Evolutionary conservation across 768 basidiomycete genomes (phyloP).

Genomic region (Calocybe gangraenosa): DNA sequence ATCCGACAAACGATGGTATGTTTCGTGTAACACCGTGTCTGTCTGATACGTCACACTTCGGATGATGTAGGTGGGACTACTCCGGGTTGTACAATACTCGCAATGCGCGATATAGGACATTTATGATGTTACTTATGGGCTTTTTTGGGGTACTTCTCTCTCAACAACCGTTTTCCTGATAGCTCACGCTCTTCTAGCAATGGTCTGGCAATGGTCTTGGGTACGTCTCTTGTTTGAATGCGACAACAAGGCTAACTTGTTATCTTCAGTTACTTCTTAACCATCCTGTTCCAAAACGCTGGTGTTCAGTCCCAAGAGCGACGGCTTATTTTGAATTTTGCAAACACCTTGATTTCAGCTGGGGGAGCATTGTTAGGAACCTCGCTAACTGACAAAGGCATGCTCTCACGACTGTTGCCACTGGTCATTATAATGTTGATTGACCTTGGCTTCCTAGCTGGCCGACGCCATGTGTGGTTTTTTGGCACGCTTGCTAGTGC

Average conservation of each 20-base stretch:
- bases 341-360: slow-evolving; percentile 37
- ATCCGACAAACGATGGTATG: slow-evolving; percentile 55
- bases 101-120: slow-evolving; percentile 41
- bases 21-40: neutral
- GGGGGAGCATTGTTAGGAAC: slow-evolving; percentile 38
- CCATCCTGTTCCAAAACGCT: slow-evolving; percentile 35
- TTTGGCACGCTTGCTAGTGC: slow-evolving; percentile 41
- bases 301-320: slow-evolving; percentile 36
- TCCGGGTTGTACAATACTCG: slow-evolving; percentile 43
- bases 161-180: neutral
- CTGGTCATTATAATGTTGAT: neutral
- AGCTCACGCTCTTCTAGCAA: slow-evolving; percentile 27
- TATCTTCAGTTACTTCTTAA: slow-evolving; percentile 34
- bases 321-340: slow-evolving; percentile 36
- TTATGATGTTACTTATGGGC: slow-evolving; percentile 49
- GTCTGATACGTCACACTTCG: neutral
- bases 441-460: slow-evolving; percentile 22
- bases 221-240: slow-evolving; percentile 17
- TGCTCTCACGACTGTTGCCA: neutral
- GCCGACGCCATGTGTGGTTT: slow-evolving; percentile 42
- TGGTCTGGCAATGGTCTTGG: slow-evolving; percentile 55
- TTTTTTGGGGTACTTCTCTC: slow-evolving; percentile 39
- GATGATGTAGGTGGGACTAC: slow-evolving; percentile 45
- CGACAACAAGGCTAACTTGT: no score
- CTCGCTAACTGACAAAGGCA: slow-evolving; percentile 35